Percentiles rank a stretch among this genome's conserved stretches.
Conservation (phyloP, 1,284 basidiomycete species). For the Rhizopogon parksii region DNA sequence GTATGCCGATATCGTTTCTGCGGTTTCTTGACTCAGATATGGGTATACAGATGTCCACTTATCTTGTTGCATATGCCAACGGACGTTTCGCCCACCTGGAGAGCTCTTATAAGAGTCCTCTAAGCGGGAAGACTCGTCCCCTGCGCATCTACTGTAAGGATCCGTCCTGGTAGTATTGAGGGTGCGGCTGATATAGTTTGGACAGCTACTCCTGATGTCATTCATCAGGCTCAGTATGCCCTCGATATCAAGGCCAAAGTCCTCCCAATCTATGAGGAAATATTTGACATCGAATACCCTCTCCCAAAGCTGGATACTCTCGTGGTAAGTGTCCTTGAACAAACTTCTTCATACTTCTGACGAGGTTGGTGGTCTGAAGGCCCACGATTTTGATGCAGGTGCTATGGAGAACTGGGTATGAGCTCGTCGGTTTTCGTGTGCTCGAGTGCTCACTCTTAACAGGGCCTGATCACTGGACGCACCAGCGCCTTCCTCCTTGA, state of each 20-base stretch:
- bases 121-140: conserved; percentile 78
- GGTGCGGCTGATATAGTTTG: not conserved
- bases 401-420: conserved; percentile 91
- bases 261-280: conserved; percentile 88
- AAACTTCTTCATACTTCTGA: not conserved
- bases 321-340: conserved; percentile 41
- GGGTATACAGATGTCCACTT: conserved; percentile 66
- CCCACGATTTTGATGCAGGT: conserved; percentile 82
- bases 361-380: conserved; percentile 31
- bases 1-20: conserved; percentile 12
- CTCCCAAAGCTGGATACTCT: conserved; percentile 91
- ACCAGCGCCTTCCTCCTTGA: conserved; percentile 83
- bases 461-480: conserved; percentile 88
- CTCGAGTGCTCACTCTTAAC: conserved; percentile 4
- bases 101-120: conserved; percentile 72
- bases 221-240: conserved; percentile 77
- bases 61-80: conserved; percentile 89
- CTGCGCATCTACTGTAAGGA: conserved; percentile 74
- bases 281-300: conserved; percentile 88
- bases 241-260: conserved; percentile 87
- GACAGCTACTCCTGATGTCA: conserved; percentile 78
- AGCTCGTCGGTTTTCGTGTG: not conserved
- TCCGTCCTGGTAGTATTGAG: not conserved
- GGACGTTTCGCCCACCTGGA: conserved; percentile 76
- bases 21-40: not conserved